Base-by-base conservation (phyloP, 805 yeast species). In the Cephaloascus albidus region DNA sequence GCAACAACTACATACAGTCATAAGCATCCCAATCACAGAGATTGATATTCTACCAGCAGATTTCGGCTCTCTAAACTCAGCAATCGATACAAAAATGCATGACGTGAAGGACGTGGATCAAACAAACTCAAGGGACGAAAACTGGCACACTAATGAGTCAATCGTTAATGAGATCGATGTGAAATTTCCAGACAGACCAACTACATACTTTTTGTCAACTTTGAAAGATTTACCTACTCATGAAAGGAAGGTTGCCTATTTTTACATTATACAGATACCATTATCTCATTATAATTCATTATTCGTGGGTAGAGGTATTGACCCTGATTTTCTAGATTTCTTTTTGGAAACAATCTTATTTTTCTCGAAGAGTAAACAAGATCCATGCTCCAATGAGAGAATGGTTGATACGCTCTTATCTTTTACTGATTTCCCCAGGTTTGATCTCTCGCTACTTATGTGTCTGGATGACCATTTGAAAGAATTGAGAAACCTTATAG, bases 271-370 rank as follows among this genome's bases (percentile, higher is more conserved):
- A 4, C 38, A 42, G 2, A 30, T 72, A 1, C 43, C 56, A 2
- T 36, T 58, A 0, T 35, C 42, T 0, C 49, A 52, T 1, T 60
- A 63, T 32, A 15, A 43, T 1, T 47, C 48, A 10, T 43, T 70
- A 2, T 77, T 72, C 40, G 46, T 51, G 5, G 39, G 49, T 3
- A 62, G 70, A 8, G 80, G 79, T 1, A 51, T 78, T 1, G 84
- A 78, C 31, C 47, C 68, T 0, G 71, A 66, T 10, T 65, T 72
- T 42, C 52, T 78, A 5, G 59, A 58, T n/a, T 68, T 74, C 42
- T 69, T 61, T 40, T 37, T 77, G 6, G 72, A 70, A 44, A 45
- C 2, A 44, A 51, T 26, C 47, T 51, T 4, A n/a, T n/a, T 33
- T 44, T 2, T 31, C 36, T 4, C 43, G 47, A 4, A n/a, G n/a